Conservation (phyloP, 139 green algal genomes). For the Micromonas commoda region DNA sequence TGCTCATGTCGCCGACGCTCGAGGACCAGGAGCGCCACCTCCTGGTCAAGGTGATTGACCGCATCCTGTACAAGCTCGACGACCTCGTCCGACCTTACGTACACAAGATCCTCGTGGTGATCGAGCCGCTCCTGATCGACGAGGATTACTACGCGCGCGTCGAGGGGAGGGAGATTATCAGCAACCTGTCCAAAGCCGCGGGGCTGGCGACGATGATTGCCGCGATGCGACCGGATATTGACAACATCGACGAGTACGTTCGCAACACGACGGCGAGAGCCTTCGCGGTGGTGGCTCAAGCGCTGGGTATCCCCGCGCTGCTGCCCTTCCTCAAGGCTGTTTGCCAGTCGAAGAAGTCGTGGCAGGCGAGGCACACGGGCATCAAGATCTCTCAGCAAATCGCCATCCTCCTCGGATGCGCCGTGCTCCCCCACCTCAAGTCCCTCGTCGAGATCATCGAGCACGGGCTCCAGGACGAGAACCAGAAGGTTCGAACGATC, state of each 20-base stretch:
- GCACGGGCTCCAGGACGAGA: slow-evolving; percentile 64
- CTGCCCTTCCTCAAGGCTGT: slow-evolving; percentile 98
- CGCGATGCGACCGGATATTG: slow-evolving; percentile 97
- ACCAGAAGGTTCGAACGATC: slow-evolving; percentile 88
- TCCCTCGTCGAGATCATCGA: slow-evolving; percentile 95
- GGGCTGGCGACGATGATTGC: slow-evolving; percentile 39
- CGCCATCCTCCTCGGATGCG: slow-evolving; percentile 87
- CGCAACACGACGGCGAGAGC: slow-evolving; percentile 90
- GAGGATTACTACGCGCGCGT: slow-evolving; percentile 99
- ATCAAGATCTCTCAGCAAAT: slow-evolving; percentile 99
- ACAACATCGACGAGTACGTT: slow-evolving; percentile 99
- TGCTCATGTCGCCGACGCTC: slow-evolving; percentile 96
- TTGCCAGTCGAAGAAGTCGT: slow-evolving; percentile 92
- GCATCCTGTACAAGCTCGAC: slow-evolving; percentile 96
- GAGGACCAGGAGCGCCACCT: slow-evolving; percentile 98
- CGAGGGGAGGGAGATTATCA: slow-evolving; percentile 97
- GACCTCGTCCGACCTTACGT: slow-evolving; percentile 96
- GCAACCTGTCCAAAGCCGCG: slow-evolving; percentile 88
- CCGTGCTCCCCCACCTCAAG: slow-evolving; percentile 93
- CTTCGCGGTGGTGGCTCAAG: slow-evolving; percentile 83
- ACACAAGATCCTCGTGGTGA: slow-evolving; percentile 99
- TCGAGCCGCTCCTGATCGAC: slow-evolving; percentile 98
- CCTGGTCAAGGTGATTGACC: slow-evolving; percentile 87
- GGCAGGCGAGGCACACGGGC: slow-evolving; percentile 94
- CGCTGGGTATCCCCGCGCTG: slow-evolving; percentile 92